These are phyloP conservation scores for Rutstroemia sp. DNA, from an alignment of 2,329 filamentous ascomycete species.

Conservation along the genomic window DNA sequence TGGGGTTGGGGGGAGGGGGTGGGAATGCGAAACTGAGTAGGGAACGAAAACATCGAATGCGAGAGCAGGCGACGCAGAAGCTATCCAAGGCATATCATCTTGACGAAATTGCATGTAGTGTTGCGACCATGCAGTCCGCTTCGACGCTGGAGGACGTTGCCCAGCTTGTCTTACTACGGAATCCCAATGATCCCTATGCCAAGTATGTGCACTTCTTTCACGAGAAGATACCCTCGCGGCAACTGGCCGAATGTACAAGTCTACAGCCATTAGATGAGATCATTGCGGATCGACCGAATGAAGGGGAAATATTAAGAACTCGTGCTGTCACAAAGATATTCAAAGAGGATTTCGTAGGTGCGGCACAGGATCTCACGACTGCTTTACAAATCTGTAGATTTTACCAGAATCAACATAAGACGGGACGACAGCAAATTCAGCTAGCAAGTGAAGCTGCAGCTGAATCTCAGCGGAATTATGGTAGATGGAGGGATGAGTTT, in stretches of 20 bases:
- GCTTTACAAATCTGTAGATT: slow-evolving; percentile 46
- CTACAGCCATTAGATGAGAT: slow-evolving; percentile 60
- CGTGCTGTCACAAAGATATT: slow-evolving; percentile 68
- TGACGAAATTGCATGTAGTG: slow-evolving; percentile 77
- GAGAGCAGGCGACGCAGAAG: slow-evolving; percentile 73
- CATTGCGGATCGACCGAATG: slow-evolving; percentile 53
- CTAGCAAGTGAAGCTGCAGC: slow-evolving; percentile 34
- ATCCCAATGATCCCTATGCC: slow-evolving; percentile 61
- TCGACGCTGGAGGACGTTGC: slow-evolving; percentile 73
- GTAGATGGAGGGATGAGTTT: slow-evolving; percentile 39
- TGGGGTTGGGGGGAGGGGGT: slow-evolving; percentile 48
- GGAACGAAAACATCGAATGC: slow-evolving; percentile 71
- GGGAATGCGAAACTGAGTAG: slow-evolving; percentile 62
- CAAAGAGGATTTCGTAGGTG: slow-evolving; percentile 65
- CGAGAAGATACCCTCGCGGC: slow-evolving; percentile 74
- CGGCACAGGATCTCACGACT: slow-evolving; percentile 61
- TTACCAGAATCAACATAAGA: slow-evolving; percentile 28
- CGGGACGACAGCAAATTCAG: slow-evolving; percentile 39
- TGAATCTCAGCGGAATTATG: slow-evolving; percentile 26
- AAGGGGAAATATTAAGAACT: slow-evolving; percentile 63
- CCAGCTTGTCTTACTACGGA: slow-evolving; percentile 62
- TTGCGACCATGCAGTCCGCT: slow-evolving; percentile 76
- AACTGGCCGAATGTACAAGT: slow-evolving; percentile 65
- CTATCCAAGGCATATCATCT: slow-evolving; percentile 70
- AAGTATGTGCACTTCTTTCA: slow-evolving; percentile 91